Evolutionary conservation across 495 filamentous ascomycete genomes (phyloP).

Genomic region (Articulospora tetracladia): DNA sequence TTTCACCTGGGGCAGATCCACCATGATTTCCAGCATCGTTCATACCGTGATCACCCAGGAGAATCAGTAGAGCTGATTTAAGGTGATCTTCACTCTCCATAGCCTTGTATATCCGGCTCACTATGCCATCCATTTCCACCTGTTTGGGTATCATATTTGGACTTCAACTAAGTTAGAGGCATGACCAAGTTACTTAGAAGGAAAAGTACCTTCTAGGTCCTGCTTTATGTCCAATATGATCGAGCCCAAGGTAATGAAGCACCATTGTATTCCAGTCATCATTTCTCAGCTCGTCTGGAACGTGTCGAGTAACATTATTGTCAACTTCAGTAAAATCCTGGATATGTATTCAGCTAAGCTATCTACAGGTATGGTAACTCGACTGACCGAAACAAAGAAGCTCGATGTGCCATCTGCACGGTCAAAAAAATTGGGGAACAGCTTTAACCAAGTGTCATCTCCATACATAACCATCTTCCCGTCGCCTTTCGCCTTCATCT

Average conservation of each 20-base stretch:
- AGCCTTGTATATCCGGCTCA: constrained; percentile 69
- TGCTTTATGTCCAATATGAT: constrained; percentile 96
- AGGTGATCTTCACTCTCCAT: constrained; percentile 68
- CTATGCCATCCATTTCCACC: constrained; percentile 85
- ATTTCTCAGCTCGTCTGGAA: constrained; percentile 66
- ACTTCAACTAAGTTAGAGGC: constrained; percentile 2
- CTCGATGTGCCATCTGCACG: constrained; percentile 89
- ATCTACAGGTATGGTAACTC: constrained; percentile 14
- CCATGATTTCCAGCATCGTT: constrained; percentile 98
- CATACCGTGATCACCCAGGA: constrained; percentile 97
- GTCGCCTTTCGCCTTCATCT: constrained; percentile 67
- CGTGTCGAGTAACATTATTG: constrained; percentile 91
- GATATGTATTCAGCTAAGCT: constrained; percentile 26
- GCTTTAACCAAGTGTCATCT: constrained; percentile 97
- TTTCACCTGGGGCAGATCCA: constrained; percentile 88
- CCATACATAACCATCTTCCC: constrained; percentile 91
- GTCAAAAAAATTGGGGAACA: constrained; percentile 85
- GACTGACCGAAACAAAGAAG: constrained; percentile 94
- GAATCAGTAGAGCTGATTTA: constrained; percentile 72
- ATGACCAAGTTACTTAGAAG: not conserved
- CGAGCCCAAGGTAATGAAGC: constrained; percentile 91
- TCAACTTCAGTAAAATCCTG: constrained; percentile 98
- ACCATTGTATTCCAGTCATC: constrained; percentile 92
- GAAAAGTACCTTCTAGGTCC: constrained; percentile 70
- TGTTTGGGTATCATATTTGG: constrained; percentile 92